Percentiles rank a stretch among this genome's conserved stretches.
phyloP scores from a whole-genome alignment of 2,329 filamentous ascomycete genomes.

The Furcasterigmium furcatum region DNA sequence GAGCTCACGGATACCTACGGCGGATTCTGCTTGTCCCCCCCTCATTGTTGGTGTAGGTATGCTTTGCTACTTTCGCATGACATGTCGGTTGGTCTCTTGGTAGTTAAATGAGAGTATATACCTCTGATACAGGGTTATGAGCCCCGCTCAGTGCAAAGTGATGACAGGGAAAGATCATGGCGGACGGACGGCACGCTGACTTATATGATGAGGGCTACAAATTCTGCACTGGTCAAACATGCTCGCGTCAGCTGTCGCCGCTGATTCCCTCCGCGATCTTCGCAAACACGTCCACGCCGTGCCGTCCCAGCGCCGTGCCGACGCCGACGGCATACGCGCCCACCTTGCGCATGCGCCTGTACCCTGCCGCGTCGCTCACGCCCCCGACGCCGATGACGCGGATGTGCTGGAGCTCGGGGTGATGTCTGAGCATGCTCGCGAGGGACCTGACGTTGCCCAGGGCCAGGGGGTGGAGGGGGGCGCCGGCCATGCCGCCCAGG shows the following conservation, averaged over 20 bases:
- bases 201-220: too few species aligned
- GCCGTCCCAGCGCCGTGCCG: slow-evolving; percentile 64
- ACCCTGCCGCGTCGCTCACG: slow-evolving; percentile 62
- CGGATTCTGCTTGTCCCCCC: too few species aligned
- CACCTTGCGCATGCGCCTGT: slow-evolving; percentile 60
- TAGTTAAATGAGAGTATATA: too few species aligned
- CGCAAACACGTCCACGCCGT: slow-evolving; percentile 60
- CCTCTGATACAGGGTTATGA: too few species aligned
- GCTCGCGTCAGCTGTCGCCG: neutral
- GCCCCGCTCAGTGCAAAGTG: too few species aligned
- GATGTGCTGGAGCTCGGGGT: slow-evolving; percentile 46
- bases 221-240: too few species aligned
- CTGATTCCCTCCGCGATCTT: slow-evolving; percentile 39
- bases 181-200: too few species aligned
- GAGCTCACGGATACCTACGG: too few species aligned
- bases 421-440: slow-evolving; percentile 52
- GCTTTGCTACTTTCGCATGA: too few species aligned
- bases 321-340: slow-evolving; percentile 67
- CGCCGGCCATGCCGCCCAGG: slow-evolving; percentile 69
- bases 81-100: too few species aligned
- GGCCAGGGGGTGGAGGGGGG: slow-evolving; percentile 68
- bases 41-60: too few species aligned
- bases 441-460: slow-evolving; percentile 73
- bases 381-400: slow-evolving; percentile 70
- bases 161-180: too few species aligned